A percentile compares a stretch with the other conserved stretches of the same genome.
Conservation (phyloP, 306 rosid species). For the Notholithocarpus densiflorus region DNA sequence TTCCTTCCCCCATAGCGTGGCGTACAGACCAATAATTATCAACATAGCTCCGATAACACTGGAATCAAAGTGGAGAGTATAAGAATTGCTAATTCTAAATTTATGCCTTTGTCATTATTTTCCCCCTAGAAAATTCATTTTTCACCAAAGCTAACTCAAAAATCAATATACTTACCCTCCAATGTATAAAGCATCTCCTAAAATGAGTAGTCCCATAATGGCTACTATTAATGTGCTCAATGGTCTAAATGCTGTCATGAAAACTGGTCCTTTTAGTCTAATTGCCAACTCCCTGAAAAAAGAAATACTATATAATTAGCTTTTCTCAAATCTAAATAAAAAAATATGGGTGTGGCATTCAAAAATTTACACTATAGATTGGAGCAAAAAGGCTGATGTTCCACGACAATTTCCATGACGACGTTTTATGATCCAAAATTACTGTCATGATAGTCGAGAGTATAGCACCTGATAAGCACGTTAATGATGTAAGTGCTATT, state of each 20-base stretch:
- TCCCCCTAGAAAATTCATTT: not conserved
- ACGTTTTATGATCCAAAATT: conserved; percentile 23
- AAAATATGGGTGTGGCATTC: not conserved
- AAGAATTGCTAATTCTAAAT: not conserved
- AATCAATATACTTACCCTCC: conserved; percentile 9
- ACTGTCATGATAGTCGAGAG: conserved; percentile 19
- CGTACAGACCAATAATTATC: conserved; percentile 22
- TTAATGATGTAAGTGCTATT: conserved; percentile 13
- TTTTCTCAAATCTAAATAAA: not conserved
- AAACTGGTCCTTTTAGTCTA: conserved; percentile 29
- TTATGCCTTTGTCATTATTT: not conserved
- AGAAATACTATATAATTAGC: not conserved
- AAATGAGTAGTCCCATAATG: conserved; percentile 10
- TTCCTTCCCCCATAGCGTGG: conserved; percentile 23
- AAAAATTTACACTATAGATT: conserved; percentile 2
- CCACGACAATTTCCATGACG: conserved; percentile 31
- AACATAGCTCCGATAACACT: conserved; percentile 18
- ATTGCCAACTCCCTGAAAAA: conserved; percentile 24
- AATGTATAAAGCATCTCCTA: conserved; percentile 24
- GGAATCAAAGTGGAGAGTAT: not conserved
- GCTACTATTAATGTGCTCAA: conserved; percentile 2
- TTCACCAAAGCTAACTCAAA: not conserved
- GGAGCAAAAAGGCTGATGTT: conserved; percentile 27
- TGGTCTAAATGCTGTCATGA: conserved; percentile 26
- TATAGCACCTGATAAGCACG: conserved; percentile 18